phyloP scores from a whole-genome alignment of 805 yeast genomes.

The Crinitomyces ghanaensis region DNA sequence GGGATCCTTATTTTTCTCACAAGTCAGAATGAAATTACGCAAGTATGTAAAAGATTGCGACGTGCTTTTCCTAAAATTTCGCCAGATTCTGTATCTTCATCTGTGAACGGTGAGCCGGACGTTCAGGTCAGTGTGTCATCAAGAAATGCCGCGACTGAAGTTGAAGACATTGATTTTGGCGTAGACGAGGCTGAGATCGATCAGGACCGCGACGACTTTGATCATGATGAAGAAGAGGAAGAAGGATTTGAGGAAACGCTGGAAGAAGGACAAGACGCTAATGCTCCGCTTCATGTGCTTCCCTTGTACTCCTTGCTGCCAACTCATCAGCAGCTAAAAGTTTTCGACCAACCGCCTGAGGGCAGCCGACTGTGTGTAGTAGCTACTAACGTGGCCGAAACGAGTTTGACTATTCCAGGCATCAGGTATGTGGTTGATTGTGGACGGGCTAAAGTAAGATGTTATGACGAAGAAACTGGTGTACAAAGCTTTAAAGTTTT shows the following conservation, averaged over 20 bases:
- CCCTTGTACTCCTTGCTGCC: conserved; percentile 90
- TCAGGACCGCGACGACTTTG: conserved; percentile 32
- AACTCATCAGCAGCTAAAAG: conserved; percentile 90
- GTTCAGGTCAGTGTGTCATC: conserved; percentile 41
- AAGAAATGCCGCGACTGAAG: conserved; percentile 61
- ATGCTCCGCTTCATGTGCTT: conserved; percentile 70
- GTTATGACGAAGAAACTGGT: conserved; percentile 69
- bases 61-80: conserved; percentile 45
- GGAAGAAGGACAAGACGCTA: conserved; percentile 68
- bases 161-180: conserved; percentile 67
- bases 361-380: conserved; percentile 84
- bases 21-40: conserved; percentile 84
- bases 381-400: conserved; percentile 97
- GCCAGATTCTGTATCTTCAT: conserved; percentile 7
- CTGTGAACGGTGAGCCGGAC: conserved; percentile 25
- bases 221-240: conserved; percentile 37
- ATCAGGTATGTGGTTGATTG: conserved; percentile 90
- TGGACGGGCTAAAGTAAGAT: conserved; percentile 87
- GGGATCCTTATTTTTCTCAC: conserved; percentile 87
- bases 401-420: conserved; percentile 93
- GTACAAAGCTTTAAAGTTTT: conserved; percentile 86
- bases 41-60: conserved; percentile 58
- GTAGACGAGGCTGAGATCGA: conserved; percentile 25
- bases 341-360: conserved; percentile 72
- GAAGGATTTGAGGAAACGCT: conserved; percentile 41